These are phyloP conservation scores for Lichtheimia hyalospora DNA, from an alignment of 371 early-diverging fungal genomes.

Conservation along the genomic window DNA sequence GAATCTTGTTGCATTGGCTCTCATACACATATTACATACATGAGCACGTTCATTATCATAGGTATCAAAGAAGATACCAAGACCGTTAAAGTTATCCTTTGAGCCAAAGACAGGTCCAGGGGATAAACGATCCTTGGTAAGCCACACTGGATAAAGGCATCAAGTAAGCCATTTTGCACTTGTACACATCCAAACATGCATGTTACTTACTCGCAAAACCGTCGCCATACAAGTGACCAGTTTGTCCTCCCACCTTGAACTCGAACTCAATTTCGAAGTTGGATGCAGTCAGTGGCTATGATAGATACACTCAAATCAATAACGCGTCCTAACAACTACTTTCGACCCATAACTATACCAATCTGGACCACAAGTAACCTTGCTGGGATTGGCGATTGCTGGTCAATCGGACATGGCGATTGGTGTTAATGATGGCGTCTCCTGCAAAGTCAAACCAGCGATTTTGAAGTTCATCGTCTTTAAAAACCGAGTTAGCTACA, in stretches of 20 bases:
- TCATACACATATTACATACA: slow-evolving; percentile 38
- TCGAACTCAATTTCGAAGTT: slow-evolving; percentile 93
- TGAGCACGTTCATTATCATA: slow-evolving; percentile 85
- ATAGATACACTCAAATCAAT: neutral
- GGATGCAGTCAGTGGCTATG: slow-evolving; percentile 60
- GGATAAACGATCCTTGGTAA: slow-evolving; percentile 47
- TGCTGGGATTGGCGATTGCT: slow-evolving; percentile 75
- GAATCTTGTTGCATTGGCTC: neutral
- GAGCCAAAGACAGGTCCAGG: slow-evolving; percentile 91
- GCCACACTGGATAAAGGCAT: slow-evolving; percentile 31
- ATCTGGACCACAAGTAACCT: slow-evolving; percentile 88
- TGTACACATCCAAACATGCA: too few relatives aligned
- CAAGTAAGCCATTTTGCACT: neutral
- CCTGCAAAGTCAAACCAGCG: slow-evolving; percentile 77
- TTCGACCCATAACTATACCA: slow-evolving; percentile 37
- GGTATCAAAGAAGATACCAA: slow-evolving; percentile 96
- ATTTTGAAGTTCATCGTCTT: slow-evolving; percentile 69
- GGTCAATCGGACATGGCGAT: slow-evolving; percentile 81
- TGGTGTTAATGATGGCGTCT: slow-evolving; percentile 70
- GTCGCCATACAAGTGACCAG: slow-evolving; percentile 79
- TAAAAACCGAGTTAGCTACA: neutral
- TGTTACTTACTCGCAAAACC: slow-evolving; percentile 92
- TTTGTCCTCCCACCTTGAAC: slow-evolving; percentile 79
- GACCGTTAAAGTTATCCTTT: slow-evolving; percentile 84
- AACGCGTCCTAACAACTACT: neutral